Evolutionary conservation across 1,139 yeast species (phyloP), one percentile per base, ranked within the genome.

Genomic region (Hemisphaericaspora lyxosophila): DNA sequence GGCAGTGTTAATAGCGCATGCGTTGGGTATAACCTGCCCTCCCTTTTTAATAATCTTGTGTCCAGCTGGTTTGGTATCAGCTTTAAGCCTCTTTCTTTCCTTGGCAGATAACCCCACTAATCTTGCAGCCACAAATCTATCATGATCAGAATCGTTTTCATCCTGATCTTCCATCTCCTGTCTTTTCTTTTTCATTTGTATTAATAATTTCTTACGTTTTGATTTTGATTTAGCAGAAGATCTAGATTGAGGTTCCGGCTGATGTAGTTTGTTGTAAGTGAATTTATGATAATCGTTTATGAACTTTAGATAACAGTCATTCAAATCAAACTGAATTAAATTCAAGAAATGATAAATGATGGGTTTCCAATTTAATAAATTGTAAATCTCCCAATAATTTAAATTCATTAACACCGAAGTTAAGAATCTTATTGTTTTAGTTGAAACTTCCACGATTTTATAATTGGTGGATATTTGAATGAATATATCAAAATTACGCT

Each of bases 341-440:
- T 52, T 48, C 29, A 71, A 51, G 39, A 71, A 71, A 42, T 67
- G 73, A 46, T 66, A 70, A 13, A 71, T 63, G 7, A 71, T 63
- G 1, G 77, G 76, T 42, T 69, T 69, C 73, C 73, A 68, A 13
- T 54, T 54, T 18, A 71, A 57, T 25, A 71, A 53, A 40, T 69
- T 70, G 47, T 69, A 70, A 16, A 70, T 46, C 44, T 71, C 76
- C 77, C 77, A 71, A 49, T 71, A 71, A 45, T 69, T 71, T 35
- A 70, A 51, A 33, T 52, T 50, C 73, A 69, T 67, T 16, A 70
- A 49, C 2, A 70, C 55, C 7, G 55, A 54, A 7, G 76, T 69
- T 40, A 71, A 54, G 41, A 69, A 70, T 26, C 75, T 51, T 18
- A 70, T 67, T 3, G 70, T 53, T 31, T 46, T 49, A 0, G 73